These are phyloP conservation scores for Elsinoe perseae DNA, from an alignment of 2,329 filamentous ascomycete species.

Conservation along the genomic window DNA sequence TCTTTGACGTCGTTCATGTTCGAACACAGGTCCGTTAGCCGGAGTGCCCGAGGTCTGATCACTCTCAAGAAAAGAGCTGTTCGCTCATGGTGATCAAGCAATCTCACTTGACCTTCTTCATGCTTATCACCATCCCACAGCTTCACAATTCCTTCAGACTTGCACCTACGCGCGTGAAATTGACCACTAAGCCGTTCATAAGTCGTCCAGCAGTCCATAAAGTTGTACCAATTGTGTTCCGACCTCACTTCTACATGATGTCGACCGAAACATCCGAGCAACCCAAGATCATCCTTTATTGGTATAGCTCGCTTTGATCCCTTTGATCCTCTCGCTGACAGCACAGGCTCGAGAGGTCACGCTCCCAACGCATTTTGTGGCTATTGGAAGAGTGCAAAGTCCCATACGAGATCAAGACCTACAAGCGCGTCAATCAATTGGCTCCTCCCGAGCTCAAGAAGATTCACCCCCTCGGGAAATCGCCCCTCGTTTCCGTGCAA, in stretches of 20 bases:
- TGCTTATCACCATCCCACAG: neutral
- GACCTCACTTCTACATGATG: constrained; percentile 12
- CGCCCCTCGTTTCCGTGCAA: constrained; percentile 65
- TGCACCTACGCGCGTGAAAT: neutral
- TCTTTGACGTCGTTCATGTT: constrained; percentile 12
- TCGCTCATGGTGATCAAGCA: neutral
- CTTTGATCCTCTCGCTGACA: neutral
- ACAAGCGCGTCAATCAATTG: constrained; percentile 61
- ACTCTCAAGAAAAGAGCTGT: neutral
- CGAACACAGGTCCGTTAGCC: constrained; percentile 1
- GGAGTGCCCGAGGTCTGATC: neutral
- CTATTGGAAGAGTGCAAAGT: constrained; percentile 75
- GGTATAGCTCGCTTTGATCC: constrained; percentile 36
- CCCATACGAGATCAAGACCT: constrained; percentile 71
- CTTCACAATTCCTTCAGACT: neutral
- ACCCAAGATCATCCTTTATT: constrained; percentile 56
- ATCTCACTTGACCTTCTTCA: no score
- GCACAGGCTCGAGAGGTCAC: constrained; percentile 72
- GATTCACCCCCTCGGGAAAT: constrained; percentile 80
- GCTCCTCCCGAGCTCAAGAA: constrained; percentile 70
- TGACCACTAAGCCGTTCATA: neutral
- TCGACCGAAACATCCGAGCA: constrained; percentile 21
- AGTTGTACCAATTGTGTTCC: neutral
- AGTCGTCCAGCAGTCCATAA: no score
- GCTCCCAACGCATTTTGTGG: constrained; percentile 77